Evolutionary conservation across 2,329 filamentous ascomycete species (phyloP), one percentile per base, ranked within the genome.

Genomic region (Diaporthe destruens): DNA sequence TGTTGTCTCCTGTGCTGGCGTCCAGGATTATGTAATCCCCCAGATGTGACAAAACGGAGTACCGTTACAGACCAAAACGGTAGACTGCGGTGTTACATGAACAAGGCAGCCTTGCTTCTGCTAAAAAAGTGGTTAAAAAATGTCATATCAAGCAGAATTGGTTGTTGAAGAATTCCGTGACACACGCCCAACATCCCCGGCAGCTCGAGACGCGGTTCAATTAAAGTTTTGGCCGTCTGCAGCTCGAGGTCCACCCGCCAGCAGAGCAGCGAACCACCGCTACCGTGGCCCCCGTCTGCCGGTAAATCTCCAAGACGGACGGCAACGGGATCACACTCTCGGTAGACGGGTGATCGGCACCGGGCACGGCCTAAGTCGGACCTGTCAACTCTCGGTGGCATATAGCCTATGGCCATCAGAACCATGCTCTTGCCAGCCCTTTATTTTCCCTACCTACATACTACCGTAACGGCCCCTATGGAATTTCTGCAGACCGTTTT

Each of bases 201-300:
- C 59, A 65, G 18, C 36, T 65, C 59, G 49, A 69, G 55, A 69
- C 32, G 71, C 55, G 51, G 71, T 73, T 67, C 68, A 73, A 73
- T 66, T 73, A 71, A 71, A 69, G 71, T 70, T 70, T 59, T 61
- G 55, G 44, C 20, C 23, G 44, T 51, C 67, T 70, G 67, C 67
- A 61, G 32, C 44, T 25, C 20, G 4, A 14, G 67, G 49, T 53
- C 67, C 67, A 70, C 55, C 51, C 39, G 47, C 49, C 56, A 42
- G 39, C 34, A 29, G 2, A 11, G 42, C 47, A 51, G 47, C 47
- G 47, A 51, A 51, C 54, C n/a, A 51, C 44, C 54, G 55, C 67
- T 55, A 25, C 53, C 34, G 42, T 42, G 39, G 18, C 67, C 53
- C 47, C 49, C 32, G 23, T 32, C 32, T 32, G 29, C 42, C 67